phyloP scores from a whole-genome alignment of 2,329 filamentous ascomycete genomes.

The Diplocarpon mali region DNA sequence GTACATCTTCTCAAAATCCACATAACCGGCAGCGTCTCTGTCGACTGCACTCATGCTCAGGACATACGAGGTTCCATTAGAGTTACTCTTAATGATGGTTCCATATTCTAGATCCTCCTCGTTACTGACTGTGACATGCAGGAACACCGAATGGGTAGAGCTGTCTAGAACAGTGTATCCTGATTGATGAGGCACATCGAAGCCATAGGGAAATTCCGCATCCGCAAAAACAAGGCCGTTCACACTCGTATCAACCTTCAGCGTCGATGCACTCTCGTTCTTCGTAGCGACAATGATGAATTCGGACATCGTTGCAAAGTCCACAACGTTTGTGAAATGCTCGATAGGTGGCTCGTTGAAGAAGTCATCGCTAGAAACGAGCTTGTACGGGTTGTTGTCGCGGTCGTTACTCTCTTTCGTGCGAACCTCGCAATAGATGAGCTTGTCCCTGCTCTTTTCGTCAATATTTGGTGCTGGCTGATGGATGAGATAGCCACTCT shows the following conservation, averaged over 20 bases:
- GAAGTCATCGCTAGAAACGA: conserved; percentile 70
- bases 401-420: conserved; percentile 54
- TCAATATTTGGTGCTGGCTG: conserved; percentile 32
- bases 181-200: conserved; percentile 65
- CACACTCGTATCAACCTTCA: conserved; percentile 73
- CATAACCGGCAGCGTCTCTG: conserved; percentile 62
- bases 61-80: conserved; percentile 92
- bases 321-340: conserved; percentile 60
- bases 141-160: conserved; percentile 85
- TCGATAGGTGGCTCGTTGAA: conserved; percentile 54
- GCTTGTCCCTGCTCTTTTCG: conserved; percentile 31
- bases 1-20: conserved; percentile 93
- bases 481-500: conserved; percentile 32
- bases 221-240: conserved; percentile 75
- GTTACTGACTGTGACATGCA: conserved; percentile 77
- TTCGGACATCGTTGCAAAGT: conserved; percentile 91
- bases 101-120: conserved; percentile 59
- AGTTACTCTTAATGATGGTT: conserved; percentile 94
- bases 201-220: conserved; percentile 77
- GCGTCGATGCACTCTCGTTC: conserved; percentile 49
- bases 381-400: conserved; percentile 49
- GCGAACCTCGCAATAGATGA: conserved; percentile 50
- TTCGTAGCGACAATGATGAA: conserved; percentile 83
- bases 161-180: conserved; percentile 92
- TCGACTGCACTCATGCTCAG: conserved; percentile 75